Evolutionary conservation across 495 filamentous ascomycete species (phyloP).

Genomic region (Amphirosellinia nigrospora): DNA sequence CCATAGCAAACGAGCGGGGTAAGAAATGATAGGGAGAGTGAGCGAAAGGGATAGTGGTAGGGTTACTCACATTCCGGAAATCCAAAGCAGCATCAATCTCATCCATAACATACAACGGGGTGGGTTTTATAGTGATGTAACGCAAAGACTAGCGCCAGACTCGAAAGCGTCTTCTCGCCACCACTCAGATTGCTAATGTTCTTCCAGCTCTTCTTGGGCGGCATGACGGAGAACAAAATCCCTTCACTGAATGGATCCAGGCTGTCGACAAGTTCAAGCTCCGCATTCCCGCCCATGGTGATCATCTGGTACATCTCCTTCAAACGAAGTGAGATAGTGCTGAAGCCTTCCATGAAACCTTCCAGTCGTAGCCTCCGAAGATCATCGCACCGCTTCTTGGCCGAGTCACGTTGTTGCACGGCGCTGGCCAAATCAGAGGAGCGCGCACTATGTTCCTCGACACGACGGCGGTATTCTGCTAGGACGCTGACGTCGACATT

Average conservation of each 20-base stretch:
- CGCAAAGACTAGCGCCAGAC: constrained; percentile 93
- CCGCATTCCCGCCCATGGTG: constrained; percentile 98
- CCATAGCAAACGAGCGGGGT: not conserved
- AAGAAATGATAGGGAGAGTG: not conserved
- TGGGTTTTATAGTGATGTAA: constrained; percentile 97
- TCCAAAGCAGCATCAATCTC: constrained; percentile 98
- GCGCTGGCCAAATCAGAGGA: constrained; percentile 79
- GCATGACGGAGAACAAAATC: constrained; percentile 97
- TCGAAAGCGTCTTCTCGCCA: constrained; percentile 96
- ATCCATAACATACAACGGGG: constrained; percentile 98
- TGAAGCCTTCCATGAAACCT: constrained; percentile 98
- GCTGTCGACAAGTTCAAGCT: constrained; percentile 93
- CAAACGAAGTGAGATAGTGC: constrained; percentile 88
- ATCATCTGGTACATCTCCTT: constrained; percentile 99
- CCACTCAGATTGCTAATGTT: constrained; percentile 94
- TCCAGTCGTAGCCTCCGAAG: constrained; percentile 87
- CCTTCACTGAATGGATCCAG: constrained; percentile 97
- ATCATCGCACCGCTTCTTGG: constrained; percentile 89
- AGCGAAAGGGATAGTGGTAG: not conserved
- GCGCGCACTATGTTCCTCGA: constrained; percentile 83
- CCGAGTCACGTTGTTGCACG: constrained; percentile 76
- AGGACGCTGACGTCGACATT: constrained; percentile 91
- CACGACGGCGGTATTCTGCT: constrained; percentile 88
- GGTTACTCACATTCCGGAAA: constrained; percentile 85
- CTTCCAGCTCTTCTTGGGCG: constrained; percentile 99